Evolutionary conservation across 805 yeast genomes (phyloP), one percentile per base, ranked within the genome.

Genomic region (Starmerella sp.): DNA sequence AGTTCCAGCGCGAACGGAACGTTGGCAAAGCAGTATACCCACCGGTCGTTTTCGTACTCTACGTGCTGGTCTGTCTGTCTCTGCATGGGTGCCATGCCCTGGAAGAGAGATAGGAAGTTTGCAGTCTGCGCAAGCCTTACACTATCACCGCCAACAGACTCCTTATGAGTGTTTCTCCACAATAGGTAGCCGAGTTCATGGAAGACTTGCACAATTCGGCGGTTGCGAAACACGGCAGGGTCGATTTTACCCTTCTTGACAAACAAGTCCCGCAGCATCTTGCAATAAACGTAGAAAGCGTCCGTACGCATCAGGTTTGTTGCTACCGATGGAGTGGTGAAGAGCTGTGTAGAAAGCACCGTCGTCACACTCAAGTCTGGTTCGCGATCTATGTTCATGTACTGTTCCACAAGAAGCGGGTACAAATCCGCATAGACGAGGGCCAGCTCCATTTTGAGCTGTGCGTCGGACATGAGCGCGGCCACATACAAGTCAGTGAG

Each of bases 41-140:
- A 93, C 51, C 86, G 91, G 35, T 86, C 86, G 46, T 82, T 82
- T 65, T 91, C 98, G 66, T 85, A 93, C 65, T 90, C 96, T 9
- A 91, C 89, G 67, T 91, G 98, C 56, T 80, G 83, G 6, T 77
- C 74, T 4, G 81, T 79, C 64, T 88, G 96, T 56, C 97, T 75
- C 57, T 75, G 77, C 62, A 87, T 71, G 0, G 85, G 82, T 1
- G 93, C 86, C 47, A 81, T 75, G 3, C 95, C 90, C 67, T 88
- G 93, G 62, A 88, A 85, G 35, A 87, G 69, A 1, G 79, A 70
- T 34, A 86, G 62, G 9, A 87, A 74, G 59, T 84, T 87, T 45
- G 86, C 77, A 0, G 84, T 74, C 70, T 82, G 83, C 2, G 75
- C 71, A 6, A 84, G 70, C 28, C 83, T 75, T 34, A 72, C 68